Percentiles rank a stretch among this genome's conserved stretches.
Evolutionary conservation across 225 moss, liverwort and hornwort species (phyloP).

Genomic region (Marchantia paleacea): DNA sequence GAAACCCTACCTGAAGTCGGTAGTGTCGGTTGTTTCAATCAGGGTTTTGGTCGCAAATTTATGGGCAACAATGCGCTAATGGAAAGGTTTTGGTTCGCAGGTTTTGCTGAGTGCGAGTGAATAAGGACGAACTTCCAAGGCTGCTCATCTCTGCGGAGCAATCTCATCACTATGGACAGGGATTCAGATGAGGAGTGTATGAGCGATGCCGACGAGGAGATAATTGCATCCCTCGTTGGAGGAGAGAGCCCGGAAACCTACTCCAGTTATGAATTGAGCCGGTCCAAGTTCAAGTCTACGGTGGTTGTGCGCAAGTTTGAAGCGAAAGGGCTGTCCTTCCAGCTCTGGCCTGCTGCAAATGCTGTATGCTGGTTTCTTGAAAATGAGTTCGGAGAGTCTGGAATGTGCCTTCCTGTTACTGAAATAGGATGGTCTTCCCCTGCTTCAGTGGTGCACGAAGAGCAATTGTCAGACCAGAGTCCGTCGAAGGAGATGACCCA

Average conservation of each 20-base stretch:
- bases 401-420: slow-evolving; percentile 24
- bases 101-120: background rate
- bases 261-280: slow-evolving; percentile 9
- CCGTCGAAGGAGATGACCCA: background rate
- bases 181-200: background rate
- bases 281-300: slow-evolving; percentile 25
- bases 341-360: slow-evolving; percentile 83
- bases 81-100: background rate
- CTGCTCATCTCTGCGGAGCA: background rate
- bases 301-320: slow-evolving; percentile 63
- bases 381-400: slow-evolving; percentile 30
- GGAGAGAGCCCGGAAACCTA: slow-evolving; percentile 24
- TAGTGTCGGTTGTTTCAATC: no score
- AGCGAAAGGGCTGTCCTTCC: slow-evolving; percentile 74
- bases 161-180: background rate
- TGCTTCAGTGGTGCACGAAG: background rate
- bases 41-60: no score
- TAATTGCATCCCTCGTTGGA: background rate
- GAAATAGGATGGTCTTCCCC: no score
- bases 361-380: slow-evolving; percentile 69
- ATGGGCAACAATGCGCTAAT: no score
- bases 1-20: no score
- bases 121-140: background rate
- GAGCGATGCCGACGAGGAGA: background rate
- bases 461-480: background rate